Conservation (phyloP, 2,329 filamentous ascomycete genomes). For the Sporothrix dimorphospora region DNA sequence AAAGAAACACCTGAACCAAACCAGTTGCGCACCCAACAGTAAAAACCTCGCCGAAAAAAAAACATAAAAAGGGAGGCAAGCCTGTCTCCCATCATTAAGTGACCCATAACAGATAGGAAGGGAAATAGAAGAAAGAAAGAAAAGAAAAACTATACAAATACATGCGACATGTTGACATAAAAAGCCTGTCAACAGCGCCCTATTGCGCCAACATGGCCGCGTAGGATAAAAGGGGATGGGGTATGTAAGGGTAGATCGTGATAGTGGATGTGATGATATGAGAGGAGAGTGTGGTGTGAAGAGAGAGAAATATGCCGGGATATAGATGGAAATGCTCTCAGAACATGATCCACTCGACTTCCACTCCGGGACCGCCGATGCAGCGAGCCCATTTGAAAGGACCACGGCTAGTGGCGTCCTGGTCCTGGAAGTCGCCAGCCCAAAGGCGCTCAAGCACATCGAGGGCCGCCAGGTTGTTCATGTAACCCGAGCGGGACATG, state of each 20-base stretch:
- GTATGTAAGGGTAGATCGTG: neutral
- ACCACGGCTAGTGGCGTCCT: slow-evolving; percentile 46
- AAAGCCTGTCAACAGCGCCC: neutral
- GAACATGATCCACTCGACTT: slow-evolving; percentile 71
- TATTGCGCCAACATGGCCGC: neutral
- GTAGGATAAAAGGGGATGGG: neutral
- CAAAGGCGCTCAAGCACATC: slow-evolving; percentile 86
- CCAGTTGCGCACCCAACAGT: neutral
- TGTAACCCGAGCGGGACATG: slow-evolving; percentile 85
- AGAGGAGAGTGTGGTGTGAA: neutral
- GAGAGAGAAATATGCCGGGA: neutral
- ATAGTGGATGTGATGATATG: neutral
- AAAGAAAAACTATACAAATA: slow-evolving; percentile 17
- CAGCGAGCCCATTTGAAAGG: slow-evolving; percentile 63
- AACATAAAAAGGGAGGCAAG: neutral
- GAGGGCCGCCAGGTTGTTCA: slow-evolving; percentile 86
- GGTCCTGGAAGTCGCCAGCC: slow-evolving; percentile 57
- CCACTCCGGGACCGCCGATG: slow-evolving; percentile 58
- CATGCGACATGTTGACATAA: neutral
- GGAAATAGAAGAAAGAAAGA: neutral
- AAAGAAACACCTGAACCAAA: neutral
- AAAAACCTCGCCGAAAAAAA: neutral
- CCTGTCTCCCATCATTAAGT: slow-evolving; percentile 1
- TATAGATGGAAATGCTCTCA: slow-evolving; percentile 36
- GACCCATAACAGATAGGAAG: neutral